Evolutionary conservation across 495 filamentous ascomycete species (phyloP), one percentile per base, ranked within the genome.

Genomic region (Lophiostoma macrostomum): DNA sequence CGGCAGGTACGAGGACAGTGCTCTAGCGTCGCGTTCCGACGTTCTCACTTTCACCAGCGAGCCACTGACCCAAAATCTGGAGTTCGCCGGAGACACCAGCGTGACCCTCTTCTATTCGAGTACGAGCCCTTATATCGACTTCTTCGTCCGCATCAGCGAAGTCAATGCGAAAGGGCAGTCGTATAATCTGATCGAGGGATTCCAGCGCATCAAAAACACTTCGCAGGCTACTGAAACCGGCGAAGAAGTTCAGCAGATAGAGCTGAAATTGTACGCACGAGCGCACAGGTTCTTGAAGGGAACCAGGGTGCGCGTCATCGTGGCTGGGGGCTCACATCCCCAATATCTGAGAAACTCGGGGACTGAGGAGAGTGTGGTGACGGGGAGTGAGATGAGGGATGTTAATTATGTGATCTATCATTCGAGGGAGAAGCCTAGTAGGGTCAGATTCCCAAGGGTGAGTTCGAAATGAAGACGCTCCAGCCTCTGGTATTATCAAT

Each of bases 71-170:
- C 10, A 16, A 2, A 28, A 31, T 20, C 3, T 53, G 3, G 49
- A 53, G 24, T 22, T 53, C 18, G 7, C 5, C 10, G 49, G 49
- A 0, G 4, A 43, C 11, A 13, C 28, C 1, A 6, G 12, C 16
- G 28, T 53, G 6, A 19, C 19, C 2, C 37, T 53, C n/a, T 5
- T 1, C 37, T 39, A 53, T 22, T 42, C 49, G 3, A 53, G 25
- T 7, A 20, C 32, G 13, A 43, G 14, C 25, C 37, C 37, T 1
- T 35, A 43, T 20, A 39, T 28, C 7, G 38, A 53, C 24, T 16
- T 53, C 22, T 53, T 42, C 16, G 27, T 53, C 11, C 37, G 49
- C 13, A 24, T 53, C 19, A 43, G 37, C 20, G 49, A 53, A 29
- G 49, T 53, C 1, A 30, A 53, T 20, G 28, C 8, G 2, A 32